phyloP scores from a whole-genome alignment of 768 basidiomycete genomes.

The Hericium rajendrae region DNA sequence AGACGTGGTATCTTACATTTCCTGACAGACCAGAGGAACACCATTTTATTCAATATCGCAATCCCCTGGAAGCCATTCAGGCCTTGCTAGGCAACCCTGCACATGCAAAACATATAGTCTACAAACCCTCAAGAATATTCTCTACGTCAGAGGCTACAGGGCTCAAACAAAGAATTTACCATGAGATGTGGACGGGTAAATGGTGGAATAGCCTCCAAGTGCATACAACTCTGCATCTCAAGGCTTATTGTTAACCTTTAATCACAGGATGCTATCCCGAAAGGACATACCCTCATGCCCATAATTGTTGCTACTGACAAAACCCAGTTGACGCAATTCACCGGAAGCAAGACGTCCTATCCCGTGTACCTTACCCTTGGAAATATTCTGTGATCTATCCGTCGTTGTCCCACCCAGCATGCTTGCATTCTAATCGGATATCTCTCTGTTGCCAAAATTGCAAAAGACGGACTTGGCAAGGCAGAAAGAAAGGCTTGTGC shows the following conservation, averaged over 20 bases:
- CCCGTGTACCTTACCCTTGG: slow-evolving; percentile 23
- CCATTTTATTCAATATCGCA: slow-evolving; percentile 17
- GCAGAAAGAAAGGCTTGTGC: not conserved
- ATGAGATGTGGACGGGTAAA: slow-evolving; percentile 10
- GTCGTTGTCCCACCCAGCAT: slow-evolving; percentile 7
- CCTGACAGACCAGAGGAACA: slow-evolving; percentile 23
- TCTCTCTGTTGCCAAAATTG: slow-evolving; percentile 14
- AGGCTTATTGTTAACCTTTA: too few relatives aligned
- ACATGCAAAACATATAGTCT: slow-evolving; percentile 3
- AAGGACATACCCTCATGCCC: slow-evolving; percentile 9
- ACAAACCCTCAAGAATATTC: slow-evolving; percentile 1
- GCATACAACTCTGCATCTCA: not conserved
- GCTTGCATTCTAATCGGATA: slow-evolving; percentile 19
- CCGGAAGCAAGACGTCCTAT: slow-evolving; percentile 13
- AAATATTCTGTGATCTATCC: slow-evolving; percentile 17
- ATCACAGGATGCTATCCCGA: not conserved
- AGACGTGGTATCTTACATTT: slow-evolving; percentile 13
- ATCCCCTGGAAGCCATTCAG: slow-evolving; percentile 4
- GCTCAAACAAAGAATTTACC: slow-evolving; percentile 2
- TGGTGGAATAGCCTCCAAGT: slow-evolving; percentile 11
- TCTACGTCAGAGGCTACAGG: not conserved
- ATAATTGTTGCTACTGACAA: slow-evolving; percentile 16
- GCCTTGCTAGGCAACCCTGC: slow-evolving; percentile 8
- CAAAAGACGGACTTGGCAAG: not conserved
- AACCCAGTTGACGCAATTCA: slow-evolving; percentile 14